Conservation (phyloP, 768 basidiomycete species). For the Nevesoporus exiguus region DNA sequence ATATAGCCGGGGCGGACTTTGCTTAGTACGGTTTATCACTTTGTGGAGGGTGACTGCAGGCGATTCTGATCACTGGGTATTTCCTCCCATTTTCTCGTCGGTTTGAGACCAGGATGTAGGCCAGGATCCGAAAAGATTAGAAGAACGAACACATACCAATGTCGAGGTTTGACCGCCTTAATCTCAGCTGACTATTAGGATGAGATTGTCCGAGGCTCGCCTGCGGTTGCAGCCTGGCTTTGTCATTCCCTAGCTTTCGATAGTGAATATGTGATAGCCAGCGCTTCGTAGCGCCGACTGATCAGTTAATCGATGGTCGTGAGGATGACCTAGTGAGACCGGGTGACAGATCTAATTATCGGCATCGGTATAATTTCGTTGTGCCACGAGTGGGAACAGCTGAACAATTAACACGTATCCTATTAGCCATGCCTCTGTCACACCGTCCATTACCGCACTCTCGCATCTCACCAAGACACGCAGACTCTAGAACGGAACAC, state of each 20-base stretch:
- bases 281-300: background rate
- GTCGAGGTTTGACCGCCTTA: no score
- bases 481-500: background rate
- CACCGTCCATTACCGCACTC: constrained; percentile 12
- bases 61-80: no score
- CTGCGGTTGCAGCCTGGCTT: background rate
- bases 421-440: constrained; percentile 11
- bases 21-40: no score
- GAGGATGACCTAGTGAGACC: constrained; percentile 5
- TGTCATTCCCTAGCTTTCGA: background rate
- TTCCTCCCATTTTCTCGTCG: constrained; percentile 15
- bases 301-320: constrained; percentile 21
- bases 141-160: constrained; percentile 4
- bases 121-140: constrained; percentile 3
- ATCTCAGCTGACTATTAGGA: background rate
- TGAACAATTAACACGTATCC: constrained; percentile 9
- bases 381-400: constrained; percentile 22
- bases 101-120: constrained; percentile 12
- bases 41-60: no score
- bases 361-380: constrained; percentile 11
- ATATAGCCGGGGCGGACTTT: no score
- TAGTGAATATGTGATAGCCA: background rate
- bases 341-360: constrained; percentile 14
- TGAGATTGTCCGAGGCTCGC: background rate
- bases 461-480: background rate